Percentiles rank a stretch among this genome's conserved stretches.
Conservation (phyloP, 306 rosid species). For the Corylus heterophylla region DNA sequence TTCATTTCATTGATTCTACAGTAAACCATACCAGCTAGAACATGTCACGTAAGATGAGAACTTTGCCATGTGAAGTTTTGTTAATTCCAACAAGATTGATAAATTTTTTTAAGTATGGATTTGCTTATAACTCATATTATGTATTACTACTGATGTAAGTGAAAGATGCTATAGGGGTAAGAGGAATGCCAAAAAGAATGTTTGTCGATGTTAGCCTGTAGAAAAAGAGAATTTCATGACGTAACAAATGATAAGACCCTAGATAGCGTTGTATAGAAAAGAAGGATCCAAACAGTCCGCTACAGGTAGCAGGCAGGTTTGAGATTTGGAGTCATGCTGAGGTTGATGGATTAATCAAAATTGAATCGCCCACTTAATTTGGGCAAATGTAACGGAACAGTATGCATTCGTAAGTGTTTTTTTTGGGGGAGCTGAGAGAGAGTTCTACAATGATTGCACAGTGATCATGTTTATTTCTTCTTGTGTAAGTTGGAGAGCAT, state of each 20-base stretch:
- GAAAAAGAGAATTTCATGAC: neutral
- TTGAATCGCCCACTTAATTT: neutral
- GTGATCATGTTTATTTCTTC: slow-evolving; percentile 13
- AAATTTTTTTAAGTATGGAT: too few relatives aligned
- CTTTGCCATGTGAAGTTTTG: neutral
- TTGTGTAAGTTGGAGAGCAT: neutral
- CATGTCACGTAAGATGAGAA: neutral
- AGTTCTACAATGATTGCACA: neutral
- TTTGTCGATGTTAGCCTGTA: neutral
- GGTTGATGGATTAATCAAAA: neutral
- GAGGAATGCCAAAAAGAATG: neutral
- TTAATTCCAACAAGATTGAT: neutral
- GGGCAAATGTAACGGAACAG: too few relatives aligned
- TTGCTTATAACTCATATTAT: neutral
- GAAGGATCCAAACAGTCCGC: neutral
- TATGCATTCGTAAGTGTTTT: too few relatives aligned
- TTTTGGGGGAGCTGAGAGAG: too few relatives aligned
- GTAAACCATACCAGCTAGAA: neutral
- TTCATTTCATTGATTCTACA: neutral
- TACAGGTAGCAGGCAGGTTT: neutral
- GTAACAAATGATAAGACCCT: neutral
- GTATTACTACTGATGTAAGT: neutral
- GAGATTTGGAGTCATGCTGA: neutral
- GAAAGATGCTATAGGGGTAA: neutral
- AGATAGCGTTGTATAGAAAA: neutral